These are phyloP conservation scores for Hygrophila difformis DNA, from an alignment of 257 asterid genomes.

Conservation along the genomic window DNA sequence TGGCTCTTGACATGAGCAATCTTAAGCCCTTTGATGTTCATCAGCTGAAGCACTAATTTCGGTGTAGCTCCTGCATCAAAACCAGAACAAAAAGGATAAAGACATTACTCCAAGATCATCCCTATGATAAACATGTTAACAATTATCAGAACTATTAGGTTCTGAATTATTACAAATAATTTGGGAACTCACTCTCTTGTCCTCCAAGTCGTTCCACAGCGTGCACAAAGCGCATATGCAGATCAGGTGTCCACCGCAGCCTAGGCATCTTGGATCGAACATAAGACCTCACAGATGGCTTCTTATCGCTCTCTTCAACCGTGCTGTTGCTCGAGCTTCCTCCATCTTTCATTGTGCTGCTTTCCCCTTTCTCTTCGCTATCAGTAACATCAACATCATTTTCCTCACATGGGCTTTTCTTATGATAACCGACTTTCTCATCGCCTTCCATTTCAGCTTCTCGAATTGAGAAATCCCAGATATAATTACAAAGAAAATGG, in stretches of 20 bases:
- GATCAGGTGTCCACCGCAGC: conserved; percentile 89
- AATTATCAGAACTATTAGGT: too few relatives aligned
- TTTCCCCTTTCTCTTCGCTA: conserved; percentile 19
- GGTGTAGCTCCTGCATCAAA: conserved; percentile 79
- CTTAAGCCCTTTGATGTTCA: conserved; percentile 75
- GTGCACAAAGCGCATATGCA: conserved; percentile 61
- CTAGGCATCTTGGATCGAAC: conserved; percentile 83
- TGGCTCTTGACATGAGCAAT: conserved; percentile 96
- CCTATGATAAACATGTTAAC: too few relatives aligned
- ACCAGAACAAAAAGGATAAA: neutral
- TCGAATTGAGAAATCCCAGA: neutral
- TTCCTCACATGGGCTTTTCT: conserved; percentile 23
- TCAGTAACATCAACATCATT: conserved; percentile 33
- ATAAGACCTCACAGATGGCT: conserved; percentile 61
- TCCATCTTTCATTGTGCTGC: conserved; percentile 38
- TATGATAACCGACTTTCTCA: neutral
- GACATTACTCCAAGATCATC: neutral
- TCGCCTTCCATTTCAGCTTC: neutral
- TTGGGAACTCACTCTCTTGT: conserved; percentile 55
- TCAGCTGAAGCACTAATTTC: conserved; percentile 64
- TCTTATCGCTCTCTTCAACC: conserved; percentile 58
- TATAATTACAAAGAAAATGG: conserved; percentile 2
- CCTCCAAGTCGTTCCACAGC: conserved; percentile 88
- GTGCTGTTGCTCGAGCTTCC: conserved; percentile 84
- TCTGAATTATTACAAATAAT: neutral